phyloP scores from a whole-genome alignment of 345 rosid genomes.

The Orychophragmus violaceus region DNA sequence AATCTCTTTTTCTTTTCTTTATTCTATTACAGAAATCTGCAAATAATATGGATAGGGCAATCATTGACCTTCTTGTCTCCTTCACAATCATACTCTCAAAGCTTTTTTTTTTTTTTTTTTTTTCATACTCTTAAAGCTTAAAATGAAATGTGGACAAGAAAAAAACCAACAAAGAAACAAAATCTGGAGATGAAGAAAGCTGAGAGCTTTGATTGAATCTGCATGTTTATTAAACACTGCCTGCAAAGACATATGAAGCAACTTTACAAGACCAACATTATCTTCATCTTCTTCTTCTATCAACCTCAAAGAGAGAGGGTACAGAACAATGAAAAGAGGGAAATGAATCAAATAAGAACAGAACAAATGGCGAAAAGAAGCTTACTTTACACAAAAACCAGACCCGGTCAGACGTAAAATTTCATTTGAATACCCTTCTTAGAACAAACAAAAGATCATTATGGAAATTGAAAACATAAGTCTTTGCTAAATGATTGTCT shows the following conservation, averaged over 20 bases:
- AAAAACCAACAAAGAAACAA: neutral
- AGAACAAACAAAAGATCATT: conserved; percentile 31
- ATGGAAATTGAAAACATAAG: conserved; percentile 23
- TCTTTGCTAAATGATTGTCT: conserved; percentile 23
- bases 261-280: conserved; percentile 44
- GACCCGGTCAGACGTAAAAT: conserved; percentile 28
- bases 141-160: neutral
- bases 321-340: conserved; percentile 22
- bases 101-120: too few species aligned
- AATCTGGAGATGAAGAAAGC: neutral
- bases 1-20: neutral
- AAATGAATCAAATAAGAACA: conserved; percentile 28
- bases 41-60: conserved; percentile 13
- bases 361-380: conserved; percentile 23
- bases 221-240: conserved; percentile 29
- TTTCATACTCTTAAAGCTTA: too few species aligned
- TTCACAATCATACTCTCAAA: neutral
- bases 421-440: conserved; percentile 31
- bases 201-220: conserved; percentile 10
- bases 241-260: conserved; percentile 33
- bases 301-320: conserved; percentile 22
- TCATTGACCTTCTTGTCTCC: conserved; percentile 14
- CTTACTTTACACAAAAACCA: conserved; percentile 47
- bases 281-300: conserved; percentile 21
- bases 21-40: neutral